Base-by-base conservation (phyloP, 331 rosid species). In the Acacia concinna region DNA sequence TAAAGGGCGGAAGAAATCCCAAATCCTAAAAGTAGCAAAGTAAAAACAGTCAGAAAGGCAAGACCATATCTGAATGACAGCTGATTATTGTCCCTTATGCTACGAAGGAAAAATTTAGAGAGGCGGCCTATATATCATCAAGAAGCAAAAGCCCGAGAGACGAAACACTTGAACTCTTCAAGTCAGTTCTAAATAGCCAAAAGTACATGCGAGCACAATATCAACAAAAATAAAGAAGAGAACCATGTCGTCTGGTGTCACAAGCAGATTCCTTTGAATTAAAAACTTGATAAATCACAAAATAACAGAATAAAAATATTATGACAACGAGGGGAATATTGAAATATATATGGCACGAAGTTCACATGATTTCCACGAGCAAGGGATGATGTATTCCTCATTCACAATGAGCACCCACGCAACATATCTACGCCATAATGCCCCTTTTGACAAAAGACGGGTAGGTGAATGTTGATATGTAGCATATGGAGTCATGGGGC, bases 301-400 rank as follows among this genome's bases (percentile, higher is more conserved):
- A 70, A 70, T 25, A 44, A 70, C 40, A 70, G 13, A 78, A 31
- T 56, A 28, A n/a, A 43, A 70, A 44, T 34, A 38, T 38, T 20
- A 57, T 31, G n/a, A 46, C 37, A 34, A 34, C 20, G 25, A 60
- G 17, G 63, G 32, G 47, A 44, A 60, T 3, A 21, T 5, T 60
- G 65, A 51, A 71, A 40, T 46, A 70, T 56, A 70, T 10, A 4
- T 31, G 32, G 64, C 31, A 46, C 34, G 17, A 62, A 20, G 37
- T 72, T 63, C 73, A 46, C 31, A 30, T 4, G n/a, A 63, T 72
- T 80, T 34, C 68, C 7, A 15, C 28, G 27, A 51, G 52, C 74
- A 64, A 73, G 20, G 66, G 44, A 62, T 14, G 37, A 6, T 25
- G 62, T 8, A 17, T 25, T 6, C 34, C 47, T 30, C 81, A 68